Conservation (phyloP, 2,329 filamentous ascomycete genomes). For the Penicillium fuscoglaucum region DNA sequence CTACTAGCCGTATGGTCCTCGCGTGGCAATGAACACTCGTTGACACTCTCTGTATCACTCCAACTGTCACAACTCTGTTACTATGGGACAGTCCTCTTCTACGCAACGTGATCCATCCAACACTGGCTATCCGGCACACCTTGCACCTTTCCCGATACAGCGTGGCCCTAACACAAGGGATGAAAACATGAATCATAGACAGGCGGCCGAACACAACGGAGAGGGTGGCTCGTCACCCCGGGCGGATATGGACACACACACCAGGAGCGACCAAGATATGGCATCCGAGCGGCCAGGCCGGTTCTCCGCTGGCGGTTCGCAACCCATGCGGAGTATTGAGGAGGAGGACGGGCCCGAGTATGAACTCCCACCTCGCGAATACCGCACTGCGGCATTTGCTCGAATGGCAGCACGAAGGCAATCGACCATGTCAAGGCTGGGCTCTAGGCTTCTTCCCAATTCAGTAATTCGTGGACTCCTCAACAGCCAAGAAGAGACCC, state of each 20-base stretch:
- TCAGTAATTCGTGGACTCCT: conserved; percentile 47
- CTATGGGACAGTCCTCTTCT: conserved; percentile 48
- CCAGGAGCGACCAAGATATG: conserved; percentile 12
- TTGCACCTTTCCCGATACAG: conserved; percentile 21
- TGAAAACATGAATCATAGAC: conserved; percentile 39
- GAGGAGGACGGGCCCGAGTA: conserved; percentile 41
- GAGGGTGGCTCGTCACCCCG: conserved; percentile 21
- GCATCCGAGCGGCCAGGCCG: conserved; percentile 13
- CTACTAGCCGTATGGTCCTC: conserved; percentile 15
- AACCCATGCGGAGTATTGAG: conserved; percentile 37
- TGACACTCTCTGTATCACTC: conserved; percentile 26
- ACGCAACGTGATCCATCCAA: conserved; percentile 40
- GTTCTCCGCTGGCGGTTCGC: conserved; percentile 12
- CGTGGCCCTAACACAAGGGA: conserved; percentile 31
- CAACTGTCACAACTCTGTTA: conserved; percentile 26
- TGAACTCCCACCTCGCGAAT: conserved; percentile 34
- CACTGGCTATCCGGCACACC: conserved; percentile 26
- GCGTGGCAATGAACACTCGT: conserved; percentile 34
- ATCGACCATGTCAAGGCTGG: conserved; percentile 51
- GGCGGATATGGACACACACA: conserved; percentile 17
- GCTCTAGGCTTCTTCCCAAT: conserved; percentile 50
- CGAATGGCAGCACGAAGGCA: conserved; percentile 43
- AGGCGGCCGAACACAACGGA: conserved; percentile 29
- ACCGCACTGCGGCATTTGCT: conserved; percentile 34
- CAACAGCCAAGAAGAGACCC: conserved; percentile 49